Base-by-base conservation (phyloP, 805 yeast genomes). In the Yamadazyma ubonensis region DNA sequence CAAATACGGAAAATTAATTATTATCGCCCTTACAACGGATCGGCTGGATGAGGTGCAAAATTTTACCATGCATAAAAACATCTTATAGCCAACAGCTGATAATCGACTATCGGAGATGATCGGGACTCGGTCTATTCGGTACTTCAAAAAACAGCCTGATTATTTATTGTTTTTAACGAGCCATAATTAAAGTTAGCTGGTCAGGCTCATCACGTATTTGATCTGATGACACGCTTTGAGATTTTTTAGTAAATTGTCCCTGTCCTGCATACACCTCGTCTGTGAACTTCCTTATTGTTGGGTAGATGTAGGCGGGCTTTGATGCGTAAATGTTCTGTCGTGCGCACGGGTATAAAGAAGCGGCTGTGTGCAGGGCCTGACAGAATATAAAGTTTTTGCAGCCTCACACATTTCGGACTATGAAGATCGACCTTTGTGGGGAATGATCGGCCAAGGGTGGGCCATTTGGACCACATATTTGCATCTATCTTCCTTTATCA, bases 1-100 rank as follows among this genome's bases (percentile, higher is more conserved):
- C 35, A n/a, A 32, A 14, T 32, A 11, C 10, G 27, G 35, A 32
- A 21, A 20, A 32, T 32, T 32, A 32, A 32, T 32, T 32, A 32
- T 19, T 12, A 20, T 32, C 20, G 18, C 18, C 35, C 22, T 17
- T n/a, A 32, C 35, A 21, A 32, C 35, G 18, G 19, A 10, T 21
- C 26, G 16, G 10, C 26, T 12, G 16, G 17, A 32, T 12, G 35
- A 32, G 16, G 16, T 20, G 35, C 35, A 32, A 11, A n/a, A 4
- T 19, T 31, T 20, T n/a, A 26, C 7, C 29, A 26, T 12, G 29
- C 29, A 26, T 26, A 21, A 21, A 21, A 6, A 4, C 8, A 6
- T 6, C 26, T 3, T 23, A 23, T 12, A 10, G 12, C 26, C 12
- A 23, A 6, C 26, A 10, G 26, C 12, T 10, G 26, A 23, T 12